Percentiles rank a stretch among this genome's conserved stretches.
Conservation (phyloP, 441 rosid species). For the Flueggea neowawraea region DNA sequence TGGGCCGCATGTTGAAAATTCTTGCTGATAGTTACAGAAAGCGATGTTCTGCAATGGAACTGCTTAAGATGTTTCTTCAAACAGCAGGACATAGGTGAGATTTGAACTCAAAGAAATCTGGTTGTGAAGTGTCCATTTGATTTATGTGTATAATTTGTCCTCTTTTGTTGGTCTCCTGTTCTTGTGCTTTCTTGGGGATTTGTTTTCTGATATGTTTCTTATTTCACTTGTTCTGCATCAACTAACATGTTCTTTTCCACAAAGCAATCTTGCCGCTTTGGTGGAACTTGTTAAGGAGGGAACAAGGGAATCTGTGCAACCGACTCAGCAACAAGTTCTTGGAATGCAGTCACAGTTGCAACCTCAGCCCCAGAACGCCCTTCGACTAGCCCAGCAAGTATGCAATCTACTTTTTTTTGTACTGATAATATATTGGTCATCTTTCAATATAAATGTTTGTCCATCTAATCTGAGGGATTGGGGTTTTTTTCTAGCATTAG, state of each 20-base stretch:
- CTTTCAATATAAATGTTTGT: too few species aligned
- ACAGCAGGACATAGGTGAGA: constrained; percentile 60
- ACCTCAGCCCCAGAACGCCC: constrained; percentile 60
- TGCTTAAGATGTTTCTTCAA: constrained; percentile 89
- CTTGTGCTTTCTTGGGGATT: background rate
- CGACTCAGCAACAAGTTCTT: constrained; percentile 60
- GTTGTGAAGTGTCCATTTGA: too few species aligned
- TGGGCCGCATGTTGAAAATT: constrained; percentile 67
- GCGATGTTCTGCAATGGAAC: constrained; percentile 78
- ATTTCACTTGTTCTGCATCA: background rate
- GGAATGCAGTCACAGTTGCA: constrained; percentile 69
- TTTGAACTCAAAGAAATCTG: constrained; percentile 1
- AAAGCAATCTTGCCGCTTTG: constrained; percentile 60
- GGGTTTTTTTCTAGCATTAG: too few species aligned
- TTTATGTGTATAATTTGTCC: too few species aligned
- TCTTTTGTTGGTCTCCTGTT: too few species aligned
- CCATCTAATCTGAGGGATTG: too few species aligned
- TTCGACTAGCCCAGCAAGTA: constrained; percentile 74
- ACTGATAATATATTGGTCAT: background rate
- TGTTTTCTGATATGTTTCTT: background rate
- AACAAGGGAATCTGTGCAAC: constrained; percentile 43
- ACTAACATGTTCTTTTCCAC: constrained; percentile 10
- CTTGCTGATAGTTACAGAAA: constrained; percentile 77
- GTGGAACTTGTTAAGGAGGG: constrained; percentile 77
- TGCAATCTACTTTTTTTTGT: constrained; percentile 14